phyloP scores from a whole-genome alignment of 2,329 filamentous ascomycete species.

The Alternaria metachromatica region DNA sequence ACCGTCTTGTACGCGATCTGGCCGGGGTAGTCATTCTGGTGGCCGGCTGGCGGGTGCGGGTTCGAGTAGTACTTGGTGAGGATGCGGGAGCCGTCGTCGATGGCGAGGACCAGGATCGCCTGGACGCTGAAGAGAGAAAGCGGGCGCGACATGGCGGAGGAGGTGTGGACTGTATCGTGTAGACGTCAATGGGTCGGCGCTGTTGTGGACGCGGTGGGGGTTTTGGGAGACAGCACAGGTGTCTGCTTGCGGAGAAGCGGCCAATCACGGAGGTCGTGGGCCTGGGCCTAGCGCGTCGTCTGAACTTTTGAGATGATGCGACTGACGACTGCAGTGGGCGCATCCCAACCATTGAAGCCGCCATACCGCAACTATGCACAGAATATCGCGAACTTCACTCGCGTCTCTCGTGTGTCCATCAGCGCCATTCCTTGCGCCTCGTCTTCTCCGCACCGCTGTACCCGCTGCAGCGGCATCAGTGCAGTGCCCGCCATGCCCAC shows the following conservation, averaged over 20 bases:
- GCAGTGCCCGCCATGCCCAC: slow-evolving; percentile 8
- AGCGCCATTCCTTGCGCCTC: slow-evolving; percentile 45
- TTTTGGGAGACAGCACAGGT: slow-evolving; percentile 36
- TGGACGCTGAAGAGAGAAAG: slow-evolving; percentile 63
- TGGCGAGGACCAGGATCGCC: slow-evolving; percentile 62
- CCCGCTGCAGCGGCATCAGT: slow-evolving; percentile 10
- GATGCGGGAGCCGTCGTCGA: slow-evolving; percentile 88
- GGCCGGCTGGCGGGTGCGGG: slow-evolving; percentile 70
- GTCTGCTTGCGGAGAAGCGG: slow-evolving; percentile 37
- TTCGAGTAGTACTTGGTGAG: slow-evolving; percentile 91
- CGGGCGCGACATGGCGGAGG: slow-evolving; percentile 56
- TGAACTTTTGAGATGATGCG: slow-evolving; percentile 16
- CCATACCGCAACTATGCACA: slow-evolving; percentile 22
- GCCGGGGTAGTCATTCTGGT: slow-evolving; percentile 65
- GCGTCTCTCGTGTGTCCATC: slow-evolving; percentile 43
- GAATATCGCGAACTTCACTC: slow-evolving; percentile 32
- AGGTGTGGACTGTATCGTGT: neutral
- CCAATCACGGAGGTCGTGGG: slow-evolving; percentile 34
- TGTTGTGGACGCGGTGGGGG: slow-evolving; percentile 19
- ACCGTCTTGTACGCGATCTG: slow-evolving; percentile 83
- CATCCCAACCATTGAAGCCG: neutral
- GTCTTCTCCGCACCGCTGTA: slow-evolving; percentile 30
- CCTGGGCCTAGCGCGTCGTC: slow-evolving; percentile 12
- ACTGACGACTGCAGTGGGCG: neutral
- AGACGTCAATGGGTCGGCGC: slow-evolving; percentile 12